Base-by-base conservation (phyloP, 306 rosid species). In the Myrica gale region DNA sequence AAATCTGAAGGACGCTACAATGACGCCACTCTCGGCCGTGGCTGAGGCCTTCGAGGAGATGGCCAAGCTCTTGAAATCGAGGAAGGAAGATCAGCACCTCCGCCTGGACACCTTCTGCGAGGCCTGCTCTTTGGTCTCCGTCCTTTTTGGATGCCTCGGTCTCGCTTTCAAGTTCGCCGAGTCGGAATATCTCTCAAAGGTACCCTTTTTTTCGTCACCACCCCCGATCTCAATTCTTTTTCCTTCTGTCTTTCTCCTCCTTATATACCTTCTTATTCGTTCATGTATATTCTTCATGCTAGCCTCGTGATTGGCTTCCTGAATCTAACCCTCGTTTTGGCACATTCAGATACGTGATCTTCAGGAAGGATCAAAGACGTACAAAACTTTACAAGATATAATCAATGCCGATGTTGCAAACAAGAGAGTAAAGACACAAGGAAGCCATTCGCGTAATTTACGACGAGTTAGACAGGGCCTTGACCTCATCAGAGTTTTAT, bases 401-500 rank as follows among this genome's bases (percentile, higher is more conserved):
- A 56, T 95, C 52, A 92, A 92, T 41, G 19, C 12, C 67, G 98
- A 92, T 82, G 75, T 88, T 12, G 90, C 92, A 65, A 89, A 75
- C 32, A 78, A 47, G 74, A 87, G 87, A 0, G 93, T 95, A 1
- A 95, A 90, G 84, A 60, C 83, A 17, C 81, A 88, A 0, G 99
- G 99, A 76, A 95, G 99, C 81, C 80, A 4, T 80, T 87, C 99
- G 0, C 97, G 99, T 39, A 92, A 95, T 78, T 76, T 95, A 42
- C 97, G 97, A 13, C 90, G 99, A 47, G 97, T 95, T 80, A 88
- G 96, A 69, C 99, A 90, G 89, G 98, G 99, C 63, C 85, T 95
- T 77, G 99, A 89, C 82, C 97, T 95, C 68, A 75, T 95, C 86
- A 90, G 92, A 88, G 96, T 86, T 67, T 82, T 95, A 71, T 95